These are phyloP conservation scores for Rutidosis leptorrhynchoides DNA, from an alignment of 129 eudicot species.

Conservation along the genomic window DNA sequence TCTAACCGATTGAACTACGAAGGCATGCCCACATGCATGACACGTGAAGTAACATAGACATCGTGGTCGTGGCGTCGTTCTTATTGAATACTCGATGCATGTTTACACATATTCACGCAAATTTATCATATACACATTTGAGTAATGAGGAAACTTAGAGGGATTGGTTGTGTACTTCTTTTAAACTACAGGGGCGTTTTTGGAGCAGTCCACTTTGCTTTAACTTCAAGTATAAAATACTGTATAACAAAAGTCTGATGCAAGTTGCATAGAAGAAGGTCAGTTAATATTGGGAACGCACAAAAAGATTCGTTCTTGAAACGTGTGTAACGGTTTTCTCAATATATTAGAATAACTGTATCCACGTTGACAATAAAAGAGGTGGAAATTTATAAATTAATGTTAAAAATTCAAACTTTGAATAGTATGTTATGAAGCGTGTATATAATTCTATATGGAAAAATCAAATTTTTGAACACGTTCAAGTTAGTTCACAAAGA, in stretches of 20 bases:
- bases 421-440: no score
- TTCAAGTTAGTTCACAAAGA: no score
- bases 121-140: not conserved
- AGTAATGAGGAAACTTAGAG: conserved; percentile 10
- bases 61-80: conserved; percentile 10
- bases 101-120: conserved; percentile 9
- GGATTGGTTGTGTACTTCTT: conserved; percentile 1
- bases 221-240: conserved; percentile 25
- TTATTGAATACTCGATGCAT: conserved; percentile 25
- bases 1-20: no score
- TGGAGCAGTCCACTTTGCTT: conserved; percentile 28
- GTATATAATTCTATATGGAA: no score
- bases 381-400: no score
- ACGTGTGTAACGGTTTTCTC: conserved; percentile 18
- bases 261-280: conserved; percentile 8
- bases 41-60: conserved; percentile 14
- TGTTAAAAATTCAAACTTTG: no score
- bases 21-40: conserved; percentile 17
- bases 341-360: not conserved
- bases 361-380: not conserved
- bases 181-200: not conserved
- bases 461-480: no score
- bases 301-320: conserved; percentile 30
- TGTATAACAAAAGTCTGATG: conserved; percentile 6
- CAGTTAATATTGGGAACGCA: conserved; percentile 32